Evolutionary conservation across 768 basidiomycete species (phyloP).

Genomic region (Daedaleopsis sinensis): DNA sequence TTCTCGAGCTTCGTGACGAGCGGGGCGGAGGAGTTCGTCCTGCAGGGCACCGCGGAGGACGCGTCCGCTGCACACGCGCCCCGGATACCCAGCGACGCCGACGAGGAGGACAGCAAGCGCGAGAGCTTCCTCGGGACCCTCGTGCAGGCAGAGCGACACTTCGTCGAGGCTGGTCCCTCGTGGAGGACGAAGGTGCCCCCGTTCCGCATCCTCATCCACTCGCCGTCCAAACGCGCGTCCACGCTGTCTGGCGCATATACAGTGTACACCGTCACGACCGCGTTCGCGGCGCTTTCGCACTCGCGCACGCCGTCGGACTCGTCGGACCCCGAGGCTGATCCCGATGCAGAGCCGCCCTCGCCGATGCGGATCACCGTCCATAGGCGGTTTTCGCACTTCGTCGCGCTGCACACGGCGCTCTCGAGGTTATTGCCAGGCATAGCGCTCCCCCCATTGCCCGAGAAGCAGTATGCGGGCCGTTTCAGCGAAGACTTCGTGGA

Average conservation of each 20-base stretch:
- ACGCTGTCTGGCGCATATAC: constrained; percentile 72
- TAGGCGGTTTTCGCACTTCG: constrained; percentile 85
- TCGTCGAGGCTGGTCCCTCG: constrained; percentile 65
- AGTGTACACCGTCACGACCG: constrained; percentile 73
- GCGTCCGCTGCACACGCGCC: constrained; percentile 26
- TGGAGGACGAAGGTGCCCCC: constrained; percentile 77
- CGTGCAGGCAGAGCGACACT: constrained; percentile 67
- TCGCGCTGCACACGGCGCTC: constrained; percentile 73
- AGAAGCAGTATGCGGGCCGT: constrained; percentile 82
- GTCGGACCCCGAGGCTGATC: constrained; percentile 16
- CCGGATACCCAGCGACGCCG: constrained; percentile 40
- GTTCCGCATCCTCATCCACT: constrained; percentile 78
- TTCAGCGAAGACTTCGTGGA: constrained; percentile 85
- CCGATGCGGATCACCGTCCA: constrained; percentile 71
- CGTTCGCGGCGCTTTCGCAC: constrained; percentile 49
- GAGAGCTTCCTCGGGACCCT: constrained; percentile 14
- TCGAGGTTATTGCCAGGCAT: constrained; percentile 72
- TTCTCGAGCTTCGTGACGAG: constrained; percentile 87
- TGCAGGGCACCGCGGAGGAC: constrained; percentile 59
- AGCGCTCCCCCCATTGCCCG: constrained; percentile 79
- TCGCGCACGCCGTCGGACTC: constrained; percentile 6
- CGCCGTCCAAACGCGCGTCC: constrained; percentile 75
- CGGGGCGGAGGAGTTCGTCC: constrained; percentile 81
- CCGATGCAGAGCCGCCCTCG: constrained; percentile 29
- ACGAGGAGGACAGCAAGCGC: constrained; percentile 33